Conservation (phyloP, 2,329 filamentous ascomycete species). For the Alternaria triticimaculans region DNA sequence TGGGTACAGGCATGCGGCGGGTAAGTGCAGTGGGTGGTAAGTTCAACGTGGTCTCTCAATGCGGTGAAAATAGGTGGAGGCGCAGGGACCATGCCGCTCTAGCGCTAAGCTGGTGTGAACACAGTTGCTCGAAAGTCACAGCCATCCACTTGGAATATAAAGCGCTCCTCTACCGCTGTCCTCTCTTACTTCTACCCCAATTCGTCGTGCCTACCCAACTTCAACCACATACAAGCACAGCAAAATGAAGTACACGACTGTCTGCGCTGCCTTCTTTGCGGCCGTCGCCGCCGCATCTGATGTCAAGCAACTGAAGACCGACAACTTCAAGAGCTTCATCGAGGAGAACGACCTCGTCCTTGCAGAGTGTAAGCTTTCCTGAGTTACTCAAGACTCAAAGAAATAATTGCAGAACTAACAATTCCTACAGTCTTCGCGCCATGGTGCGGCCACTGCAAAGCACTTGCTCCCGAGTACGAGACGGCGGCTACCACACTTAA, state of each 20-base stretch:
- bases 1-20: conserved; percentile 10
- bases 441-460: conserved; percentile 99
- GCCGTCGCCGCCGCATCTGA: conserved; percentile 75
- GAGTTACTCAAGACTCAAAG: neutral
- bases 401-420: conserved; percentile 47
- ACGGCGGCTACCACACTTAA: conserved; percentile 82
- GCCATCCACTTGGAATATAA: conserved; percentile 30
- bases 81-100: conserved; percentile 7
- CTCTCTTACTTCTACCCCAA: conserved; percentile 22
- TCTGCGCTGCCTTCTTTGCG: conserved; percentile 54
- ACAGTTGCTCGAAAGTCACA: conserved; percentile 19
- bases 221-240: conserved; percentile 15
- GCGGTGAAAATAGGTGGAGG: conserved; percentile 9
- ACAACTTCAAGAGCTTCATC: conserved; percentile 87
- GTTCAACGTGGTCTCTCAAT: conserved; percentile 34
- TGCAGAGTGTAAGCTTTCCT: conserved; percentile 79
- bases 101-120: conserved; percentile 1
- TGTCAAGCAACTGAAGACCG: conserved; percentile 82
- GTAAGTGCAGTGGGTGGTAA: conserved; percentile 2
- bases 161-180: conserved; percentile 20
- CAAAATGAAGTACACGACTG: conserved; percentile 46
- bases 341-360: conserved; percentile 86
- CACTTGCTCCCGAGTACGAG: conserved; percentile 91
- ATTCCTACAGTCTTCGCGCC: conserved; percentile 78
- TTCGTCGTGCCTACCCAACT: conserved; percentile 15